Conservation (phyloP, 257 asterid genomes). For the Scutellaria barbata region DNA sequence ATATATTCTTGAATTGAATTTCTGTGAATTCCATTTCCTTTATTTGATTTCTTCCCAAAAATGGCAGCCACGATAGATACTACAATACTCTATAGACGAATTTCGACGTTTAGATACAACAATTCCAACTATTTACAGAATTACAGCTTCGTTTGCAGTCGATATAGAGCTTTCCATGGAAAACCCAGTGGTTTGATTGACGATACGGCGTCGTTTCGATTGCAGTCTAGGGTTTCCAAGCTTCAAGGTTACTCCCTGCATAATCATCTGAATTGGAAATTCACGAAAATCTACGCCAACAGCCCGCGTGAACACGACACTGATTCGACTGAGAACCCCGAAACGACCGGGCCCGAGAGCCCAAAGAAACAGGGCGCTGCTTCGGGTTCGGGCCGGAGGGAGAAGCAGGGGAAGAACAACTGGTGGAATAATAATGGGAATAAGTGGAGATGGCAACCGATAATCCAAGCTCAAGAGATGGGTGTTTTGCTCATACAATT, state of each 20-base stretch:
- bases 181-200: slow-evolving; percentile 36
- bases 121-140: slow-evolving; percentile 45
- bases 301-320: slow-evolving; percentile 82
- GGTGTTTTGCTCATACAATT: slow-evolving; percentile 85
- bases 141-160: slow-evolving; percentile 45
- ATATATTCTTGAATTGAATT: slow-evolving; percentile 19
- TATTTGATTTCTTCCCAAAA: background rate
- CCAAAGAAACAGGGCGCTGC: slow-evolving; percentile 46
- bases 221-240: slow-evolving; percentile 55
- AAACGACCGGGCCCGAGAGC: slow-evolving; percentile 54
- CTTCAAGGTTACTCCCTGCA: slow-evolving; percentile 40
- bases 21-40: slow-evolving; percentile 21
- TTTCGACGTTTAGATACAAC: slow-evolving; percentile 49
- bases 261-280: slow-evolving; percentile 42
- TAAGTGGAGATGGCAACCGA: slow-evolving; percentile 90
- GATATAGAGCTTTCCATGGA: slow-evolving; percentile 48
- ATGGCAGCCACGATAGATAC: slow-evolving; percentile 70
- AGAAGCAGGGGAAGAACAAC: slow-evolving; percentile 75
- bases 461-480: slow-evolving; percentile 86
- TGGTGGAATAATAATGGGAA: slow-evolving; percentile 61
- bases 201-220: slow-evolving; percentile 44
- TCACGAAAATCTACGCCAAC: slow-evolving; percentile 56
- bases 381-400: slow-evolving; percentile 65
- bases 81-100: slow-evolving; percentile 57
- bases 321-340: slow-evolving; percentile 67